phyloP scores from a whole-genome alignment of 805 yeast genomes.

The Blastobotrys americana region DNA sequence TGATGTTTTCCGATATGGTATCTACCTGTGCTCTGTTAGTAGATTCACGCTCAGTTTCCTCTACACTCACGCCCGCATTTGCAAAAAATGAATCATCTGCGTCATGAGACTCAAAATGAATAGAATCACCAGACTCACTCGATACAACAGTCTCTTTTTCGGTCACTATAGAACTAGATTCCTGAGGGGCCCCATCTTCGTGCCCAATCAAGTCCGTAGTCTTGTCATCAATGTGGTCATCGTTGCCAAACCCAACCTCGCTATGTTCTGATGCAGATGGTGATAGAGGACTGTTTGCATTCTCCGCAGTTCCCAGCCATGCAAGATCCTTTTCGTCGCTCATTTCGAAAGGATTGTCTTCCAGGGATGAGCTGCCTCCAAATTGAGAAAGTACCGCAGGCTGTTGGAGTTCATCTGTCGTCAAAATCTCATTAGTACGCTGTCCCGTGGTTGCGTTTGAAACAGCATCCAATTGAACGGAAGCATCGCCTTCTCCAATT shows the following conservation, averaged over 20 bases:
- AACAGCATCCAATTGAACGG: neutral
- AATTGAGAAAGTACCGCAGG: neutral
- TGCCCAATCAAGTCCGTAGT: neutral
- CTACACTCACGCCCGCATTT: neutral
- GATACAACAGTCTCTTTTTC: neutral
- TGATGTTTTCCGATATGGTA: too few relatives aligned
- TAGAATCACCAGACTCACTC: neutral
- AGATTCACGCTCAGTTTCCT: neutral
- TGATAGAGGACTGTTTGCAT: neutral
- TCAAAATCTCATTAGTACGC: neutral
- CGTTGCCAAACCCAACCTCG: neutral
- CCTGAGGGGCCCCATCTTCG: neutral
- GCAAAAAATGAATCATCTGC: slow-evolving; percentile 1
- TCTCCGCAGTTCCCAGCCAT: slow-evolving; percentile 1
- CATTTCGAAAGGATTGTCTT: slow-evolving; percentile 7
- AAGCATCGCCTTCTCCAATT: too few relatives aligned
- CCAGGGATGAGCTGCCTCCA: neutral
- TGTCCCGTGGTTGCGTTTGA: neutral
- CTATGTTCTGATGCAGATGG: neutral
- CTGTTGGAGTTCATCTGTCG: neutral
- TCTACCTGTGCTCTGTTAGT: too few relatives aligned
- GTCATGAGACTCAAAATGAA: neutral
- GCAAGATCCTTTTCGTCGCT: slow-evolving; percentile 1
- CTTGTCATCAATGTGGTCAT: neutral
- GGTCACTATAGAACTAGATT: neutral